Evolutionary conservation across 306 rosid species (phyloP).

Genomic region (Cicer yamashitae): DNA sequence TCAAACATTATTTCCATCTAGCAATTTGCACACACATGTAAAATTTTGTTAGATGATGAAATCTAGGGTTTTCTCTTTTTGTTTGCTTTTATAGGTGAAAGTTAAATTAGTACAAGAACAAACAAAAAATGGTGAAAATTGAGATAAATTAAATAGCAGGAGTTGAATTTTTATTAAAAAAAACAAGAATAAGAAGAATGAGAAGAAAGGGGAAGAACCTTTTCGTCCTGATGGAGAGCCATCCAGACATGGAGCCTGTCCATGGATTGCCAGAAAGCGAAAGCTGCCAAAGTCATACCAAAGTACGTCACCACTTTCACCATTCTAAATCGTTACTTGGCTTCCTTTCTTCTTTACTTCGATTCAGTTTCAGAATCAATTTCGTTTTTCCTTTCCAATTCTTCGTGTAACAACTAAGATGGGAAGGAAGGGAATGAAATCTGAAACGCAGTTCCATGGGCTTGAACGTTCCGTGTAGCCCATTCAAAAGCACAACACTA

Average conservation of each 20-base stretch:
- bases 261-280: constrained; percentile 93
- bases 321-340: constrained; percentile 45
- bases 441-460: constrained; percentile 1
- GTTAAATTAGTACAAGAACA: background rate
- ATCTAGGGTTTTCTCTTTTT: constrained; percentile 33
- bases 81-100: background rate
- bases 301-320: constrained; percentile 84
- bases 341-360: constrained; percentile 13
- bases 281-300: constrained; percentile 91
- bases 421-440: background rate
- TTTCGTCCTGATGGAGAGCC: constrained; percentile 97
- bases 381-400: background rate
- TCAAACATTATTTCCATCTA: background rate
- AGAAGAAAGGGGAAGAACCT: constrained; percentile 53
- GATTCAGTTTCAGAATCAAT: constrained; percentile 16
- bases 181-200: background rate
- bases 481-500: background rate
- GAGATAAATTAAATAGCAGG: background rate
- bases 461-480: background rate
- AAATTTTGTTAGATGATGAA: background rate
- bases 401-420: background rate
- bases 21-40: background rate
- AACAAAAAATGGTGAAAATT: background rate
- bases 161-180: background rate
- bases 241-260: constrained; percentile 94